Evolutionary conservation across 192 early-diverging fungal species (phyloP), one percentile per base, ranked within the genome.

Genomic region (Coemansia sp.): DNA sequence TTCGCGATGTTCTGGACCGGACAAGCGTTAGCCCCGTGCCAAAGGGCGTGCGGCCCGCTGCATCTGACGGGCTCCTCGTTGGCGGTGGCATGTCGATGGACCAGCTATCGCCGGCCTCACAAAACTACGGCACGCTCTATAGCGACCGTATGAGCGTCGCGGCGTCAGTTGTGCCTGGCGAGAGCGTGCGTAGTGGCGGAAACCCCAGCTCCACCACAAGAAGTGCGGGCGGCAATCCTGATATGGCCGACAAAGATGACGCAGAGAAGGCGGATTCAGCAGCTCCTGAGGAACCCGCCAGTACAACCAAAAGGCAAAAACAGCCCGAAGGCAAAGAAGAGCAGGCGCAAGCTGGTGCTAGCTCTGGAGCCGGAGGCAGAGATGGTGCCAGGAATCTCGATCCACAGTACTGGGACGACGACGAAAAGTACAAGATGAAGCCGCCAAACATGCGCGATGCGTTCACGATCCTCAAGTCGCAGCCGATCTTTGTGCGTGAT

Each of bases 391-490:
- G 36, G 39, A 33, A 62, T 57, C 62, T 65, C 14, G 75, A 70
- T 34, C 75, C 79, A 0, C 67, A 64, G 45, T 77, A 82, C 71
- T 82, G 79, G 79, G 79, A 76, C 15, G 80, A 83, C 53, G 45
- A 60, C 52, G 80, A 77, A 30, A 71, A 75, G 60, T 83, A 68
- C 80, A 67, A 49, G 53, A 60, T 83, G 75, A 68, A 52, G 7
- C 76, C 76, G 62, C 81, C 76, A 35, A 67, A 84, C 66, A 84
- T 84, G 81, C 48, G 66, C 36, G 53, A 70, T n/a, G 81, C 81
- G 14, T 84, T 84, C 59, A 73, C 73, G 8, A 66, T 84, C 14
- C 81, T 84, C 46, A 75, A 71, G 67, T 78, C 76, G 36, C 66
- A 76, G 76, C 80, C 80, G 0, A 76, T 84, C 6, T 69, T 73